Conservation (phyloP, 176 grass and related monocot species). For the Oryza nivara region DNA sequence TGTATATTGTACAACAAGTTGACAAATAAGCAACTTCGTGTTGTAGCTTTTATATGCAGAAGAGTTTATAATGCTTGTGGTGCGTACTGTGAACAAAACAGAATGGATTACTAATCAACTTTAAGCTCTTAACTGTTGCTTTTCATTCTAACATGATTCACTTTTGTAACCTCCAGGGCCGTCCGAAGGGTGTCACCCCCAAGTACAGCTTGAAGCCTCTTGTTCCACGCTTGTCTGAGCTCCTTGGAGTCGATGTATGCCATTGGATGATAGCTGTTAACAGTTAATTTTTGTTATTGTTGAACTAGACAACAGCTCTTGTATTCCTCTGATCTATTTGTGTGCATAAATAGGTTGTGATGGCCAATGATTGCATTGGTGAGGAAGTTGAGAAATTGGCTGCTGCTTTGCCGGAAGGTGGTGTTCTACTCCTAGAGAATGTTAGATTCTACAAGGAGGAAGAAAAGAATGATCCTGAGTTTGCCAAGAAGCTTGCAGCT, state of each 20-base stretch:
- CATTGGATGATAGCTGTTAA: background rate
- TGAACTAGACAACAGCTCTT: background rate
- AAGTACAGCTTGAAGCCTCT: slow-evolving; percentile 99
- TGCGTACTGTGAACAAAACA: background rate
- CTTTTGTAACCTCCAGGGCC: slow-evolving; percentile 55
- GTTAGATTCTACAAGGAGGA: slow-evolving; percentile 97
- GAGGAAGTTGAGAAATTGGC: slow-evolving; percentile 82
- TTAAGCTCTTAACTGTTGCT: background rate
- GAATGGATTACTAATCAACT: background rate
- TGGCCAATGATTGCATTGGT: slow-evolving; percentile 86
- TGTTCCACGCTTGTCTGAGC: slow-evolving; percentile 87
- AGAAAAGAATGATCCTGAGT: slow-evolving; percentile 95
- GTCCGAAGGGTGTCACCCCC: slow-evolving; percentile 93
- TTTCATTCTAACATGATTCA: slow-evolving; percentile 6
- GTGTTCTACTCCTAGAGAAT: slow-evolving; percentile 94
- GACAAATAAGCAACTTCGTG: background rate
- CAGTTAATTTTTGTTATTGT: background rate
- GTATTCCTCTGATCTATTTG: background rate
- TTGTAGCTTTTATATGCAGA: background rate
- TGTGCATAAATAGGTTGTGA: slow-evolving; percentile 65
- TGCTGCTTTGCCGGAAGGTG: slow-evolving; percentile 73
- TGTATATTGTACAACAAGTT: background rate
- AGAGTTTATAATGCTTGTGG: background rate
- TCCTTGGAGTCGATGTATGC: slow-evolving; percentile 83
- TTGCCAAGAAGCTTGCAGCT: slow-evolving; percentile 90